Evolutionary conservation across 1,284 basidiomycete genomes (phyloP).

Genomic region (Cutaneotrichosporon dermatis): DNA sequence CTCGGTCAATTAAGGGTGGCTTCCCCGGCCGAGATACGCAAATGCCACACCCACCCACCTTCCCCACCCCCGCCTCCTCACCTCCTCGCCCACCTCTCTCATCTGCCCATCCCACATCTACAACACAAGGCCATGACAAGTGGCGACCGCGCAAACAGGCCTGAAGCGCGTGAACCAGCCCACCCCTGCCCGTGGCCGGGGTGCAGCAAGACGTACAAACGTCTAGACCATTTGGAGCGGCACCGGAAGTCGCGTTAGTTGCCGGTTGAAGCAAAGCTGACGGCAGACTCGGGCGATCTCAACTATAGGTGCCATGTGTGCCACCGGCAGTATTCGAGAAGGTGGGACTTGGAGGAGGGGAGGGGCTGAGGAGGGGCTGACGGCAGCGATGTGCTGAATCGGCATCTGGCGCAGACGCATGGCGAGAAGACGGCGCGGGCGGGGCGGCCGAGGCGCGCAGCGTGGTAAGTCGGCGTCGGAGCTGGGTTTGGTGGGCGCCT

Average conservation of each 20-base stretch:
- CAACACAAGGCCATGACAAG: neutral
- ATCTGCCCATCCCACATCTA: neutral
- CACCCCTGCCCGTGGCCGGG: slow-evolving; percentile 22
- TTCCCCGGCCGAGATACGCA: neutral
- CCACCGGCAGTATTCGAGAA: slow-evolving; percentile 18
- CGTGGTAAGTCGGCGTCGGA: slow-evolving; percentile 13
- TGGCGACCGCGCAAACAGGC: neutral
- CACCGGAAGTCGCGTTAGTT: slow-evolving; percentile 21
- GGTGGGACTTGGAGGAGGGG: slow-evolving; percentile 4
- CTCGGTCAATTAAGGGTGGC: slow-evolving; percentile 1
- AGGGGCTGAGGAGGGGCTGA: neutral
- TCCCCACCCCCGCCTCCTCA: neutral
- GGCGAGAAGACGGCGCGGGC: slow-evolving; percentile 13
- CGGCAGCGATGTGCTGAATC: slow-evolving; percentile 22
- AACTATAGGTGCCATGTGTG: slow-evolving; percentile 21
- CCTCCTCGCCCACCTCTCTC: neutral
- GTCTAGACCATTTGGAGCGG: slow-evolving; percentile 22
- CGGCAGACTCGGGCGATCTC: slow-evolving; percentile 19
- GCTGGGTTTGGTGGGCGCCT: neutral
- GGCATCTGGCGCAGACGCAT: slow-evolving; percentile 22
- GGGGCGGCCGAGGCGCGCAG: slow-evolving; percentile 20
- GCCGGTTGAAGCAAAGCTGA: neutral
- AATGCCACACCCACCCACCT: neutral
- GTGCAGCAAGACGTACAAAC: slow-evolving; percentile 19
- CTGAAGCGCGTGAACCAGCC: neutral